Percentiles rank a stretch among this genome's conserved stretches.
Conservation (phyloP, 2,329 filamentous ascomycete species). For the Dactylonectria estremocensis region DNA sequence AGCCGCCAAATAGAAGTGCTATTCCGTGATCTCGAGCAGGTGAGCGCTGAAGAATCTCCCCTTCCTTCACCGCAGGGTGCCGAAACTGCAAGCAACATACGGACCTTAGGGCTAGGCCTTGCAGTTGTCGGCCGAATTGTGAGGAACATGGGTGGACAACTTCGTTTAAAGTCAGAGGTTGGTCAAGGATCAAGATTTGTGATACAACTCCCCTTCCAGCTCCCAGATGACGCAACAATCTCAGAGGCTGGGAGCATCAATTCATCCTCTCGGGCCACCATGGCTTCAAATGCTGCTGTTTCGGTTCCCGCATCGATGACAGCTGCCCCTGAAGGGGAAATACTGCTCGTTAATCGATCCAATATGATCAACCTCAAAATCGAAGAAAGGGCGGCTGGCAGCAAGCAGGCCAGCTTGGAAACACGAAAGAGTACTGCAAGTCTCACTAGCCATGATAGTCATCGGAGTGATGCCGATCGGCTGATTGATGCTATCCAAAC, state of each 20-base stretch:
- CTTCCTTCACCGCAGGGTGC: constrained; percentile 41
- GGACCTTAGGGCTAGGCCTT: constrained; percentile 83
- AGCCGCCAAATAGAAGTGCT: constrained; percentile 70
- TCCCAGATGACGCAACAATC: constrained; percentile 62
- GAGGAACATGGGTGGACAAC: constrained; percentile 91
- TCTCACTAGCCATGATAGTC: constrained; percentile 62
- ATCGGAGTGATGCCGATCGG: constrained; percentile 75
- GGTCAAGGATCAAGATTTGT: constrained; percentile 88
- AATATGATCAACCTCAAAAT: constrained; percentile 41
- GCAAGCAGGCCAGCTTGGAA: constrained; percentile 38
- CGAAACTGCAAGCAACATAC: constrained; percentile 51
- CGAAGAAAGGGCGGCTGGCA: constrained; percentile 27
- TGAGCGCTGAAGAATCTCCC: constrained; percentile 62
- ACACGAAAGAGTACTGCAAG: constrained; percentile 58
- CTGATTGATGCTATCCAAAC: constrained; percentile 81
- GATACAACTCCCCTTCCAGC: constrained; percentile 81
- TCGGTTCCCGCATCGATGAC: constrained; percentile 47
- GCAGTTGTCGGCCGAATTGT: constrained; percentile 89
- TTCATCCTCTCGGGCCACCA: constrained; percentile 18
- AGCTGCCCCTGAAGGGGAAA: constrained; percentile 64
- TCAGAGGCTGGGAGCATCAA: constrained; percentile 26
- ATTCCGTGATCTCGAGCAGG: constrained; percentile 73
- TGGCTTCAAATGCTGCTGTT: constrained; percentile 30
- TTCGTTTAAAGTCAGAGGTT: constrained; percentile 87
- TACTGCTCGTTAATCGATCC: constrained; percentile 72